Percentiles rank a stretch among this genome's conserved stretches.
These are phyloP conservation scores for Agaricus bisporus DNA, from an alignment of 768 basidiomycete species.

Conservation along the genomic window DNA sequence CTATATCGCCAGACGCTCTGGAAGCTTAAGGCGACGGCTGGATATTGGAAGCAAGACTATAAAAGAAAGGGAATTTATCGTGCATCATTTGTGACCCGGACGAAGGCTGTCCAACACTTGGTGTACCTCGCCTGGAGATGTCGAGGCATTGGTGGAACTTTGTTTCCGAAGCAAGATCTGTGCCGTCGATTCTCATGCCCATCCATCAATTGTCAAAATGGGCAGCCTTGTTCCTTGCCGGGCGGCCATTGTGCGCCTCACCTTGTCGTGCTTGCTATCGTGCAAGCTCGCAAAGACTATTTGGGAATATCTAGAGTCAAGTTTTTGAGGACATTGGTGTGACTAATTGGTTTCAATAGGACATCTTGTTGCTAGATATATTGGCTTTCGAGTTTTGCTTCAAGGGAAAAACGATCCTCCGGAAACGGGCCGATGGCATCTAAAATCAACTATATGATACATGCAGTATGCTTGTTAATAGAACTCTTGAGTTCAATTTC, in stretches of 20 bases:
- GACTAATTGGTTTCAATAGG: too few species aligned
- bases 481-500: too few species aligned
- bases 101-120: slow-evolving; percentile 23
- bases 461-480: too few species aligned
- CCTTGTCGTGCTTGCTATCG: too few species aligned
- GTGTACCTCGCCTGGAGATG: slow-evolving; percentile 25
- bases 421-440: too few species aligned
- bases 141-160: slow-evolving; percentile 18
- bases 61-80: slow-evolving; percentile 15
- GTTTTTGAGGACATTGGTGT: too few species aligned
- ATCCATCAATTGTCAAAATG: slow-evolving; percentile 6
- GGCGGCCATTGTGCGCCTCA: neutral
- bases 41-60: slow-evolving; percentile 22
- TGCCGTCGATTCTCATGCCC: neutral
- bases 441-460: too few species aligned
- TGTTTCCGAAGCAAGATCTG: slow-evolving; percentile 14
- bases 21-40: slow-evolving; percentile 14
- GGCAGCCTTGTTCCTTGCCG: neutral
- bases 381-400: too few species aligned
- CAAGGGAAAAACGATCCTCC: too few species aligned
- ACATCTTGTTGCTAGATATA: too few species aligned
- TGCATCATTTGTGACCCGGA: slow-evolving; percentile 18
- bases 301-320: too few species aligned
- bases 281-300: too few species aligned
- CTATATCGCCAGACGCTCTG: slow-evolving; percentile 2